Evolutionary conservation across 257 asterid species (phyloP), one percentile per base, ranked within the genome.

Genomic region (Thymus quinquecostatus): DNA sequence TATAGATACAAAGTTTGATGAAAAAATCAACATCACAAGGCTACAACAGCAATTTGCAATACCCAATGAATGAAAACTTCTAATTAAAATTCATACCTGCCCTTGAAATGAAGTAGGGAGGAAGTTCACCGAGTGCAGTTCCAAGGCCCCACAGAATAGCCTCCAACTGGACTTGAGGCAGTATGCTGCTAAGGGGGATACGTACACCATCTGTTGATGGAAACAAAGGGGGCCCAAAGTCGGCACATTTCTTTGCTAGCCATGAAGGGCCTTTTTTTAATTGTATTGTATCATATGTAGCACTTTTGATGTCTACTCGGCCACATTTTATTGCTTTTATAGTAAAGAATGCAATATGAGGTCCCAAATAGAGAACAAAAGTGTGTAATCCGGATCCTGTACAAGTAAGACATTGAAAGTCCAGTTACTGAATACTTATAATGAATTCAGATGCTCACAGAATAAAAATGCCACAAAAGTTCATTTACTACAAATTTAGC

Each of bases 81-180:
- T n/a, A 36, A 43, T 3, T n/a, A 3, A 49, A 28, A 43, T 55
- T 53, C 78, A 56, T 76, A 92, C 98, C 98, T 73, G 98, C 96
- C 82, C 98, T 83, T 75, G 98, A 92, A 74, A 92, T 92, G 80
- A 92, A 92, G 83, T 92, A 92, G 6, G 98, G 98, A 53, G 96
- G 98, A 10, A 92, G 96, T 83, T 92, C 98, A 62, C 98, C 98
- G 63, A 92, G 98, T 60, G 98, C 98, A 48, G 98, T 92, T 53
- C 98, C 96, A 49, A 89, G 71, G 73, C 98, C 98, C 98, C 98
- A 92, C 56, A 92, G 68, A 67, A 92, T 55, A 56, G 96, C 96
- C 87, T 92, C 98, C 55, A 92, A 72, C 82, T 92, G 98, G 77
- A 89, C 90, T 69, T 92, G 94, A 8, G 94, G 94, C 80, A 92